Percentiles rank a stretch among this genome's conserved stretches.
Conservation (phyloP, 148 eudicot species). For the Silene latifolia region DNA sequence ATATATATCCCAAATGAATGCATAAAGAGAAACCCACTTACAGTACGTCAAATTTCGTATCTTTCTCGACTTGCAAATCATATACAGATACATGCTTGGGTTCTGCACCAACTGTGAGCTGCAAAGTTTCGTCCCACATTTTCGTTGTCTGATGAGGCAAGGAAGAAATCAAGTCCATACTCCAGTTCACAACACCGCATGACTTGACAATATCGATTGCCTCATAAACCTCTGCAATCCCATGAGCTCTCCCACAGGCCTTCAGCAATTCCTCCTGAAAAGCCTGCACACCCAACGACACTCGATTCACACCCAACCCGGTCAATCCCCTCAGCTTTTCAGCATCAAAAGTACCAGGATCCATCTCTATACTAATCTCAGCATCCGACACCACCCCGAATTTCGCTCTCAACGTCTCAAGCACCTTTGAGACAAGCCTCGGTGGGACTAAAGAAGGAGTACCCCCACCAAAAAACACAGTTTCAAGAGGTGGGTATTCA, state of each 20-base stretch:
- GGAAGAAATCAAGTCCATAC: slow-evolving; percentile 89
- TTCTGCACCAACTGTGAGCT: no score
- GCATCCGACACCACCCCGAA: slow-evolving; percentile 58
- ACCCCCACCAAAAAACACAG: slow-evolving; percentile 92
- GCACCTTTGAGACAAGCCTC: slow-evolving; percentile 51
- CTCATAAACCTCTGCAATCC: slow-evolving; percentile 59
- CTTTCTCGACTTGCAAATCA: no score
- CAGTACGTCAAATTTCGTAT: no score
- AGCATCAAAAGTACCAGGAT: slow-evolving; percentile 80
- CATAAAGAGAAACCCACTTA: no score
- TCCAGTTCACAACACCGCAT: slow-evolving; percentile 80
- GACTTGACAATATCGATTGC: slow-evolving; percentile 70
- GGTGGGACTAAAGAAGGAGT: slow-evolving; percentile 96
- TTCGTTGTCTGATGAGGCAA: slow-evolving; percentile 82
- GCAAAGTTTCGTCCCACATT: no score
- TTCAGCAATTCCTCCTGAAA: slow-evolving; percentile 85
- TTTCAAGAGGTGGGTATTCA: slow-evolving; percentile 70
- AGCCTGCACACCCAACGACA: slow-evolving; percentile 91
- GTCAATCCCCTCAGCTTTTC: slow-evolving; percentile 52
- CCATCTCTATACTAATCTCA: slow-evolving; percentile 95
- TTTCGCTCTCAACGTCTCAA: slow-evolving; percentile 46
- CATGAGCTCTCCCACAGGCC: slow-evolving; percentile 95
- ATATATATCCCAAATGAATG: no score
- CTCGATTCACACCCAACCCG: slow-evolving; percentile 79
- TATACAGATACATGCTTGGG: no score